Base-by-base conservation (phyloP, 2,329 filamentous ascomycete species). In the Diplodia corticola region DNA sequence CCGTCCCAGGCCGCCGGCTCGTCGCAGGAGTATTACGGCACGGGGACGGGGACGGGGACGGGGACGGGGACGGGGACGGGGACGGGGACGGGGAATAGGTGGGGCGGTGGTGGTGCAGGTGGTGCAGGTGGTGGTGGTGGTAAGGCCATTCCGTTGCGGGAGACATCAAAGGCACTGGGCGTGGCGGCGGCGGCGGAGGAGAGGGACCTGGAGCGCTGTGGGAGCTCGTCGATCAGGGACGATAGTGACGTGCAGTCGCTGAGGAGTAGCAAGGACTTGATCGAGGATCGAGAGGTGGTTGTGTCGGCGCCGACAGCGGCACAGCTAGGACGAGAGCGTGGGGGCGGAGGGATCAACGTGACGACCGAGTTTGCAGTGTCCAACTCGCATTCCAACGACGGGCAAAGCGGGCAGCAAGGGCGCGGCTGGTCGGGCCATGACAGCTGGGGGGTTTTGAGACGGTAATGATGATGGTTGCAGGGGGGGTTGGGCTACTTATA, bases 1-100 rank as follows among this genome's bases (percentile, higher is more conserved):
- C 88, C 82, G 86, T 35, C 33, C 7, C 87, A 60, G 37, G 15
- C 13, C 2, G 15, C 13, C 2, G 40, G 55, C 24, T 60, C 55
- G 5, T 60, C 55, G 5, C 46, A 44, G 17, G 55, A 26, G n/a
- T 24, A 48, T 2, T 44, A 44, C n/a, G 40, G 17, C 17, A 44
- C 40, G 6, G 40, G 40, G 6, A 44, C 40, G 17, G 40, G 40
- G 17, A 10, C 40, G 17, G 40, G 40, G 1, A 44, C n/a, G n/a
- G n/a, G n/a, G n/a, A n/a, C n/a, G n/a, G n/a, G n/a, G n/a, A n/a
- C n/a, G n/a, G 40, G 17, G 6, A 44, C 40, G 6, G 40, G 40
- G 6, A 44, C 40, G 17, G 40, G 40, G 17, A 10, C 40, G 17
- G 40, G 40, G 1, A 44, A n/a, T 7, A n/a, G 40, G 17, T 44